Evolutionary conservation across 345 rosid genomes (phyloP), one percentile per base, ranked within the genome.

Genomic region (Syzygium oleosum): DNA sequence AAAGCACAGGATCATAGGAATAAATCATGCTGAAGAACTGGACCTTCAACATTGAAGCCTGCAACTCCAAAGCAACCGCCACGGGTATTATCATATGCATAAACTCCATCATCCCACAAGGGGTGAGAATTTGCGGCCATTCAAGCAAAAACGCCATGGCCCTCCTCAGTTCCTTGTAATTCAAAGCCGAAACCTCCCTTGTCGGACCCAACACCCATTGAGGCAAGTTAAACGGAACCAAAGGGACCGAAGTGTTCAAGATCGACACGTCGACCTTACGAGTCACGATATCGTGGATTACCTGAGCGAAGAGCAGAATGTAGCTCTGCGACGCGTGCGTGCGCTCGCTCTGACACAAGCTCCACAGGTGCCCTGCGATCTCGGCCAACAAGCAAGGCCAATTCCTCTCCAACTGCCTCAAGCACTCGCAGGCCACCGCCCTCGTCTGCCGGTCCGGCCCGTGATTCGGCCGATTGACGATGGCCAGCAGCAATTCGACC

Each of bases 121-220:
- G 95, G 21, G 98, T 95, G 88, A 98, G 92, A 80, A 96, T 90
- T 88, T 93, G 96, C 15, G 96, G 95, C 52, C 95, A 96, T 88
- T 98, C 99, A 90, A 98, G 89, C 90, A 98, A 89, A 91, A 96
- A 98, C 54, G 99, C 93, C 93, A 98, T 89, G 1, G 98, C 98
- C 88, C 96, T 93, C 89, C 98, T 94, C 87, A 96, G 91, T 88
- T 98, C 99, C 95, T 96, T 98, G 87, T 88, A 94, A 92, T 98
- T 95, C 93, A 94, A 95, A 29, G 94, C 95, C 34, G 85, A 85
- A 85, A 22, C 86, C 55, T 90, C 95, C 90, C 86, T 90, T 22
- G 87, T 86, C 38, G 79, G 93, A 88, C 89, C 88, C 85, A 83
- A 80, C 87, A 92, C 85, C 89, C 90, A 91, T 25, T 84, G 93